Base-by-base conservation (phyloP, 495 filamentous ascomycete species). In the Aspergillus nidulans region DNA sequence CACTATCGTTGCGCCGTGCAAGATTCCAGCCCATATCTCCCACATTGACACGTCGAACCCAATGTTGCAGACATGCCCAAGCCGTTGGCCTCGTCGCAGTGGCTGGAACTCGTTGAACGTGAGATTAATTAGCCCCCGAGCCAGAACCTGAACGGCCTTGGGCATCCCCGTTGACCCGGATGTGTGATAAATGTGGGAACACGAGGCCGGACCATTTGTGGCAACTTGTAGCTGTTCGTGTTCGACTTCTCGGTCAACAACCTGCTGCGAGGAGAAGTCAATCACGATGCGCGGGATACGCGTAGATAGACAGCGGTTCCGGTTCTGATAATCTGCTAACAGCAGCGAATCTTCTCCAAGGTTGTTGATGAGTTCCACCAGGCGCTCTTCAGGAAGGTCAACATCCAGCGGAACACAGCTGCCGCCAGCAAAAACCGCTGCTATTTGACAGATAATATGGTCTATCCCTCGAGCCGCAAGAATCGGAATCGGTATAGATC, bases 21-120 rank as follows among this genome's bases (percentile, higher is more conserved):
- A 25, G 0, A 67, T 46, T 1, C 62, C 46, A 2, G 13, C 56
- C 65, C 65, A 68, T 16, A 68, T 63, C 25, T 68, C 65, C 25
- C 62, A 65, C 10, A 68, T 39, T 6, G 65, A 48, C 0, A 65
- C 61, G 46, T 68, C 65, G 39, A 68, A 68, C 10, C 58, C 59
- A 4, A 54, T 58, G 25, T 65, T 63, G 39, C 62, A 61, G 36
- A 59, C 54, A 47, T 68, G 60, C 1, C 58, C 65, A 3, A 68
- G 58, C 1, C 23, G 19, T 20, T 65, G 56, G 2, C 46, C 52
- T 0, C 34, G 20, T 1, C 32, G 7, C 1, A 65, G 18, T 0
- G 63, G 56, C 10, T 59, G 53, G 5, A 28, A 28, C 4, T 55
- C 64, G 32, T 64, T 52, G 45, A 40, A 57, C 18, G 56, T 59